Evolutionary conservation across 805 yeast genomes (phyloP).

Genomic region (Candida silvatica): DNA sequence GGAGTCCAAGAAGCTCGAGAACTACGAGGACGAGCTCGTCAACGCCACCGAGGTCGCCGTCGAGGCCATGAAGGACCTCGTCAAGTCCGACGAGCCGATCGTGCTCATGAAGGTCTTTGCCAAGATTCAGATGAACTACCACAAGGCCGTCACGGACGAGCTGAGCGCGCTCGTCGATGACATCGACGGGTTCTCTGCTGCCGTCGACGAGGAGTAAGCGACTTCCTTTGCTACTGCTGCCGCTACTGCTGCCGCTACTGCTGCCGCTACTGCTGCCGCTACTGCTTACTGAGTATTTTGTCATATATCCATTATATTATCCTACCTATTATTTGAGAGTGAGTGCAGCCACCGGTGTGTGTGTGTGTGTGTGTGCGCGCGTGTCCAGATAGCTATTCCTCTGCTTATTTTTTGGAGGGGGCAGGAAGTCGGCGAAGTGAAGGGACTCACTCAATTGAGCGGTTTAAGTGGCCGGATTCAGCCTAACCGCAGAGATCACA

Average conservation of each 20-base stretch:
- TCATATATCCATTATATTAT: no score
- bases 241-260: no score
- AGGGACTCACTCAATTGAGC: no score
- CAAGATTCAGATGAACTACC: conserved; percentile 60
- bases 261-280: no score
- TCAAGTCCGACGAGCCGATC: conserved; percentile 58
- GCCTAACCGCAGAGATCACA: neutral
- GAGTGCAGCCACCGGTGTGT: no score
- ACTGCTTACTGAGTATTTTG: no score
- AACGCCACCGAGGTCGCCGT: conserved; percentile 73
- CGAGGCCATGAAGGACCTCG: conserved; percentile 65
- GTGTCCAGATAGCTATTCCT: no score
- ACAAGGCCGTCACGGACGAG: conserved; percentile 42
- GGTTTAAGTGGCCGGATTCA: no score
- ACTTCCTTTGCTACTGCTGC: neutral
- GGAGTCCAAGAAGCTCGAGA: conserved; percentile 43
- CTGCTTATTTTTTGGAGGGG: no score
- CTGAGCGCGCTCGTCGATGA: conserved; percentile 37
- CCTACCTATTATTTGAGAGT: no score
- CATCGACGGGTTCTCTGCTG: conserved; percentile 32
- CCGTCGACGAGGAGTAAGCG: conserved; percentile 1
- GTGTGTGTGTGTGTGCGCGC: no score
- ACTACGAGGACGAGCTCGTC: conserved; percentile 70
- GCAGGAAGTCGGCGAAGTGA: no score
- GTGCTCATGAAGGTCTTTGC: conserved; percentile 58